Evolutionary conservation across 441 rosid species (phyloP).

Genomic region (Adansonia rubrostipa): DNA sequence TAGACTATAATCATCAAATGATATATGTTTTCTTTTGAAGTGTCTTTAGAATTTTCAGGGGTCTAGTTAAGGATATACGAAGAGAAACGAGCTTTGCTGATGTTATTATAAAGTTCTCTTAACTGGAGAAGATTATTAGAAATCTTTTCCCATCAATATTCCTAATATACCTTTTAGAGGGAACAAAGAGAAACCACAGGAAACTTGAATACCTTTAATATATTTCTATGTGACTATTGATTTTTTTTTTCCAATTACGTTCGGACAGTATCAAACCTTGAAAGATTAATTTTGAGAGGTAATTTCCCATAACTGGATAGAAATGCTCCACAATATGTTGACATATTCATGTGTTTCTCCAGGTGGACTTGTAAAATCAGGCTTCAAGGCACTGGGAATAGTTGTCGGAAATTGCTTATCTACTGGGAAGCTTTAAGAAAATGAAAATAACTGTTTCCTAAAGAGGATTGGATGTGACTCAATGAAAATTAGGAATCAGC

Average conservation of each 20-base stretch:
- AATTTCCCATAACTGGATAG: neutral
- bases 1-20: neutral
- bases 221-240: constrained; percentile 10
- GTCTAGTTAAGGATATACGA: constrained; percentile 7
- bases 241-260: neutral
- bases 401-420: neutral
- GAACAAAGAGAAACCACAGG: neutral
- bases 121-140: neutral
- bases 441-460: neutral
- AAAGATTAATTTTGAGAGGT: neutral
- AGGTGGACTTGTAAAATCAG: neutral
- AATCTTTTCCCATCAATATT: constrained; percentile 7
- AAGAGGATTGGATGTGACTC: neutral
- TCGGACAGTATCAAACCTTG: neutral
- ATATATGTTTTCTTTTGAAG: constrained; percentile 2
- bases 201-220: neutral
- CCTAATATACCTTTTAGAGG: neutral
- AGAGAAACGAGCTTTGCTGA: constrained; percentile 12
- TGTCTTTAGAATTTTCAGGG: neutral
- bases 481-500: neutral
- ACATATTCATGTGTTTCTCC: neutral
- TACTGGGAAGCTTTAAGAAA: neutral
- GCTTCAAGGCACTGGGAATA: neutral
- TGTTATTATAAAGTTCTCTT: constrained; percentile 9
- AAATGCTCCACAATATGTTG: neutral